These are phyloP conservation scores for Aspergillus sojae DNA, from an alignment of 2,329 filamentous ascomycete genomes.

Conservation along the genomic window DNA sequence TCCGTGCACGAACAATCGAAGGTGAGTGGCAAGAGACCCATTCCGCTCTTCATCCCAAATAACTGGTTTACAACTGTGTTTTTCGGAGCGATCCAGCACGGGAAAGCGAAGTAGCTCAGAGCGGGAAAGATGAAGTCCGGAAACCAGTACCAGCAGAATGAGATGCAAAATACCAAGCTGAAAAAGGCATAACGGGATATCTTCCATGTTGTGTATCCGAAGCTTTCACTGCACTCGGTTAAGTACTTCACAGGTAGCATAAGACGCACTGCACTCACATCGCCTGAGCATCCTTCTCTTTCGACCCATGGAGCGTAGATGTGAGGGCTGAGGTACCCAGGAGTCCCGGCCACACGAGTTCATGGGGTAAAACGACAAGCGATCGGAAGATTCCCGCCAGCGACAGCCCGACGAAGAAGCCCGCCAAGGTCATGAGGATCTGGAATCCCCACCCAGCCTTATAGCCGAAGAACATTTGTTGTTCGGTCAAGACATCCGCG, in stretches of 20 bases:
- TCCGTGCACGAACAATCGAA: constrained; percentile 45
- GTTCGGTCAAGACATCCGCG: constrained; percentile 30
- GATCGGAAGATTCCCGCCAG: constrained; percentile 63
- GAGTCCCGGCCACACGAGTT: constrained; percentile 63
- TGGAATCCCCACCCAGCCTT: constrained; percentile 30
- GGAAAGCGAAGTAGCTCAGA: constrained; percentile 33
- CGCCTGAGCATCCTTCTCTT: constrained; percentile 50
- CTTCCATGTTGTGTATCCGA: constrained; percentile 42
- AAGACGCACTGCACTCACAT: constrained; percentile 30
- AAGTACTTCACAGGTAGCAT: not conserved
- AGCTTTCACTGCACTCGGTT: not conserved
- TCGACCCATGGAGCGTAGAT: constrained; percentile 67
- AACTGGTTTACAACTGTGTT: constrained; percentile 32
- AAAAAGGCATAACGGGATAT: constrained; percentile 37
- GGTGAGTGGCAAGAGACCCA: constrained; percentile 36
- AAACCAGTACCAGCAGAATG: constrained; percentile 33
- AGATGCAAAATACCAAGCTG: constrained; percentile 19
- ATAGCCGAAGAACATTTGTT: constrained; percentile 32
- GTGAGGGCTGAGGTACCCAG: constrained; percentile 63
- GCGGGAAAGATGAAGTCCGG: constrained; percentile 34
- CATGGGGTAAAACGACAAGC: constrained; percentile 55
- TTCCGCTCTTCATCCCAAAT: constrained; percentile 32
- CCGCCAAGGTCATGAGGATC: constrained; percentile 61
- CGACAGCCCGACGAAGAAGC: constrained; percentile 65
- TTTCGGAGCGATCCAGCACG: constrained; percentile 33